Conservation (phyloP, 495 filamentous ascomycete genomes). For the Neurospora intermedia region DNA sequence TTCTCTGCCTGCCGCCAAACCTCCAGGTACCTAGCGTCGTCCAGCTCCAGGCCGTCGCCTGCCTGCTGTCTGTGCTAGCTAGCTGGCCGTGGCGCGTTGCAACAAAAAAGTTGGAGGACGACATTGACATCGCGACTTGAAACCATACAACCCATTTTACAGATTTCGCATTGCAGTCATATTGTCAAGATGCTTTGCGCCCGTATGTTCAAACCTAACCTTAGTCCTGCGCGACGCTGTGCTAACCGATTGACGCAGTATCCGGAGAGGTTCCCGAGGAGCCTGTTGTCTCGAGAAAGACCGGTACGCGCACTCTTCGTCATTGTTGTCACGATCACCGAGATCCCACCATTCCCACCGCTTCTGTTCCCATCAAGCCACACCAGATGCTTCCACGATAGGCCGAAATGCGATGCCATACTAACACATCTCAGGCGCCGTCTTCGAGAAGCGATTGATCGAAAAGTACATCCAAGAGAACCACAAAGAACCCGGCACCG, state of each 20-base stretch:
- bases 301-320: conserved; percentile 49
- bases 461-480: conserved; percentile 92
- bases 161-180: not conserved
- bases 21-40: not conserved
- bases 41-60: conserved; percentile 1
- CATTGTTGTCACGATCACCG: not conserved
- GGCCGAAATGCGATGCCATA: not conserved
- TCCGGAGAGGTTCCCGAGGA: conserved; percentile 94
- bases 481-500: conserved; percentile 86
- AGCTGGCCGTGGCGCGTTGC: not conserved
- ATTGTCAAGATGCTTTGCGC: conserved; percentile 55
- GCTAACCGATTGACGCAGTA: conserved; percentile 44
- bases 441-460: conserved; percentile 91
- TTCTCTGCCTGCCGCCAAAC: conserved; percentile 1
- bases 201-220: conserved; percentile 32
- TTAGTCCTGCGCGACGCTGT: not conserved
- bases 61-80: not conserved
- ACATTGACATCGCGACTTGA: not conserved
- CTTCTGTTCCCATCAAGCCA: not conserved
- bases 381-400: not conserved
- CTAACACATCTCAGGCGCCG: conserved; percentile 48
- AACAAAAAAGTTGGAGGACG: conserved; percentile 15
- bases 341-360: not conserved
- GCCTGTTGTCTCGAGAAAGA: conserved; percentile 90
- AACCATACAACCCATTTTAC: not conserved